Evolutionary conservation across 305 asterid species (phyloP).

Genomic region (Rubia occidens): DNA sequence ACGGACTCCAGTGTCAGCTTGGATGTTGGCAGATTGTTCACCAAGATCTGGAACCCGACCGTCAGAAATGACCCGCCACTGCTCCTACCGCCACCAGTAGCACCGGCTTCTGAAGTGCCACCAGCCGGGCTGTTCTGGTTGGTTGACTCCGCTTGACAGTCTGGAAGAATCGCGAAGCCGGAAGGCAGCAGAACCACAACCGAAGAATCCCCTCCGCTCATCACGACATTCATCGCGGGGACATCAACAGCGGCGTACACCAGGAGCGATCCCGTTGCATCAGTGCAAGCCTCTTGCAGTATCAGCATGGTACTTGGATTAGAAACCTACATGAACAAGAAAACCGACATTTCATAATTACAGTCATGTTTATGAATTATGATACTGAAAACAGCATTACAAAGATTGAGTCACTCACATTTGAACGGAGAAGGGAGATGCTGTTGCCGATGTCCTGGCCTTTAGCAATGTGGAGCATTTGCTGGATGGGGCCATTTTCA

Average conservation of each 20-base stretch:
- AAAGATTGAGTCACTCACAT: slow-evolving; percentile 31
- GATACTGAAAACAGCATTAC: background rate
- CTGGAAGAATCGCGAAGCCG: slow-evolving; percentile 64
- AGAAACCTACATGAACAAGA: slow-evolving; percentile 33
- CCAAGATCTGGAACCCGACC: slow-evolving; percentile 60
- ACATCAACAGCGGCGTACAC: slow-evolving; percentile 52
- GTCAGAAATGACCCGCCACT: slow-evolving; percentile 53
- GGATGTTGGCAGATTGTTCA: slow-evolving; percentile 38
- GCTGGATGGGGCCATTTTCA: slow-evolving; percentile 48
- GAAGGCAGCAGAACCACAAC: slow-evolving; percentile 52
- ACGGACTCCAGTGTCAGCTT: slow-evolving; percentile 56
- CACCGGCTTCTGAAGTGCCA: slow-evolving; percentile 6
- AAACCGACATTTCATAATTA: background rate
- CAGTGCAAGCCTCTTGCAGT: slow-evolving; percentile 55
- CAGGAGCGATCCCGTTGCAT: slow-evolving; percentile 46
- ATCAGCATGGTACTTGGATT: slow-evolving; percentile 36
- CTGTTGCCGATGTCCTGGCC: slow-evolving; percentile 52
- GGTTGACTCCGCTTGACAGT: slow-evolving; percentile 25
- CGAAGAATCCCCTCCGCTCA: slow-evolving; percentile 59
- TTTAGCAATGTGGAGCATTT: slow-evolving; percentile 46
- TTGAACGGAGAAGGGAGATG: slow-evolving; percentile 44
- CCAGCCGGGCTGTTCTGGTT: slow-evolving; percentile 16
- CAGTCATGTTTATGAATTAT: background rate
- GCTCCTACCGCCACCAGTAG: slow-evolving; percentile 16
- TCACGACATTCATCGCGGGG: slow-evolving; percentile 36